Evolutionary conservation across 176 grass and related monocot species (phyloP).

Genomic region (Juncus effusus): DNA sequence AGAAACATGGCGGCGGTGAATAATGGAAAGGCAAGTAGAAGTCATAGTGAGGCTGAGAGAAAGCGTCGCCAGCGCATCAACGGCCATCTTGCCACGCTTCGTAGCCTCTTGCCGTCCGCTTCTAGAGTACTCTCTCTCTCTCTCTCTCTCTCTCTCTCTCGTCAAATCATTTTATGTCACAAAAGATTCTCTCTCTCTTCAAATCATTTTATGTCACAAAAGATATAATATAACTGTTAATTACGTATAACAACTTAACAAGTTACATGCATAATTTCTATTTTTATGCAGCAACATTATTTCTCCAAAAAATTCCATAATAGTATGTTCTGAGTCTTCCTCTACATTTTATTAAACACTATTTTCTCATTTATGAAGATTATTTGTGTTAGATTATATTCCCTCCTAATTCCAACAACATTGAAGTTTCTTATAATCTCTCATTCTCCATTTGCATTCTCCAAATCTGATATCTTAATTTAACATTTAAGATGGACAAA

Average conservation of each 20-base stretch:
- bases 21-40: constrained; percentile 38
- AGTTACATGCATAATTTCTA: background rate
- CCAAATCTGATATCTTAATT: background rate
- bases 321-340: background rate
- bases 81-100: constrained; percentile 75
- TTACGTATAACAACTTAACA: background rate
- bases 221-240: background rate
- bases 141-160: constrained; percentile 2
- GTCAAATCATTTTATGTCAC: background rate
- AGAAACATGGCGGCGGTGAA: constrained; percentile 8
- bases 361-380: background rate
- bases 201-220: background rate
- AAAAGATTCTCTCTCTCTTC: too few species aligned
- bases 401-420: background rate
- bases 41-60: constrained; percentile 88
- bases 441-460: background rate
- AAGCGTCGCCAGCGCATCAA: constrained; percentile 92
- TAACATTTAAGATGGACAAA: constrained; percentile 75
- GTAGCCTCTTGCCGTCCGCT: constrained; percentile 69
- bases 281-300: background rate
- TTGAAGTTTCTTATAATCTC: background rate
- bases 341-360: background rate
- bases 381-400: background rate
- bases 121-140: constrained; percentile 38
- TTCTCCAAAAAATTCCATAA: background rate